Conservation (phyloP, 208 protist species). For the Leishmania aethiopica region DNA sequence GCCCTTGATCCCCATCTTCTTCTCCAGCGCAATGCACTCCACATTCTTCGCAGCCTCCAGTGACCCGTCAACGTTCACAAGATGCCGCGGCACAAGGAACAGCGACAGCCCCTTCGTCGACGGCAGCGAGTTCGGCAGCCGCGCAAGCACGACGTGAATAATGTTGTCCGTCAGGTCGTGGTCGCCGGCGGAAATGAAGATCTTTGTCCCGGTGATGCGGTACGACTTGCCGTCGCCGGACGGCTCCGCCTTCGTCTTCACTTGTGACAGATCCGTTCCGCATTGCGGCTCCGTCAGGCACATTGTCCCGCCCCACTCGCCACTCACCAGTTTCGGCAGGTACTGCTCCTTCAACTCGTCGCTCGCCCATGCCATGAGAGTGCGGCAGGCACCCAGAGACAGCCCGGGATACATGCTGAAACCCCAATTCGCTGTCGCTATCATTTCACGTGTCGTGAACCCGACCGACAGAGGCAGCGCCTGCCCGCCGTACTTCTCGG, state of each 20-base stretch:
- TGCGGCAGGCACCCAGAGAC: conserved; percentile 60
- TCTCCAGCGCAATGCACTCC: conserved; percentile 66
- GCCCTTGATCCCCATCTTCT: conserved; percentile 92
- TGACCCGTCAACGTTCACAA: conserved; percentile 68
- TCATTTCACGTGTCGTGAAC: conserved; percentile 71
- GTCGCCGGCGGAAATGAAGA: conserved; percentile 92
- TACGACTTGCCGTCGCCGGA: conserved; percentile 70
- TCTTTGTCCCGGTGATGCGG: conserved; percentile 88
- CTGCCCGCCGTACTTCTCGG: conserved; percentile 87
- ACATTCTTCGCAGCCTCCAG: conserved; percentile 69
- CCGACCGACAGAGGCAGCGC: conserved; percentile 70
- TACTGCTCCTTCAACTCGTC: conserved; percentile 84
- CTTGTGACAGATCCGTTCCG: conserved; percentile 83
- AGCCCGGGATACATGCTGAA: conserved; percentile 90
- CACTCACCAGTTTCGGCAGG: conserved; percentile 70
- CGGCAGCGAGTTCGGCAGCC: conserved; percentile 61
- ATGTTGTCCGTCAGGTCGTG: conserved; percentile 91
- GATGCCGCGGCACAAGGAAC: conserved; percentile 88
- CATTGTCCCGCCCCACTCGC: conserved; percentile 89
- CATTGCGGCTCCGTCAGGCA: conserved; percentile 92
- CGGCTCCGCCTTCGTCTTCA: conserved; percentile 82
- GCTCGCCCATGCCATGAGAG: conserved; percentile 66
- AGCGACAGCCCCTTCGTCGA: conserved; percentile 90
- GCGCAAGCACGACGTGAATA: conserved; percentile 83
- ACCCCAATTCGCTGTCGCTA: conserved; percentile 84